Conservation (phyloP, 192 early-diverging fungal species). For the Physocladia obscura region DNA sequence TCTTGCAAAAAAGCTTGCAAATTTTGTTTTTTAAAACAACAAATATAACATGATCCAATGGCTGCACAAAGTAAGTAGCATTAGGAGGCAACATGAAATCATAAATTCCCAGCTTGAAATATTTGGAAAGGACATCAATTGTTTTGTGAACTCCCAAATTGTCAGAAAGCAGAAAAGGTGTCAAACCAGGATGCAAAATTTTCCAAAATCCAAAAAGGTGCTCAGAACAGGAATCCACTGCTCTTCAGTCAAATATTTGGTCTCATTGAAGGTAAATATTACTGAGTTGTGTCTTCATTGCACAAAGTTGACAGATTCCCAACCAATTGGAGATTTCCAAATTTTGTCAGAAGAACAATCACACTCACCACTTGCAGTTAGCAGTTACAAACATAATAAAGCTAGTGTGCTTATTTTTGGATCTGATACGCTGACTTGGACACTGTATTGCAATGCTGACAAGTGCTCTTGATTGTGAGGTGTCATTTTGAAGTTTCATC, state of each 20-base stretch:
- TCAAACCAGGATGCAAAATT: slow-evolving; percentile 5
- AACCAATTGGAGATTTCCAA: not conserved
- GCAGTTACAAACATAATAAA: not conserved
- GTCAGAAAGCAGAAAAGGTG: not conserved
- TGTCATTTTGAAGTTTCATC: not conserved
- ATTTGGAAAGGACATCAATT: not conserved
- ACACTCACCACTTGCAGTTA: not conserved
- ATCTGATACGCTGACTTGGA: not conserved
- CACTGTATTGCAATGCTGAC: not conserved
- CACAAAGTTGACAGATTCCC: not conserved
- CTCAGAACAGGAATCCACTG: not conserved
- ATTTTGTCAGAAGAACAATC: not conserved
- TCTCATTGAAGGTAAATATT: too few relatives aligned
- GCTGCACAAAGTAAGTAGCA: not conserved
- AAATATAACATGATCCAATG: not conserved
- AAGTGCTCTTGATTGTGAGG: not conserved
- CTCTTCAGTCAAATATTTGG: too few relatives aligned
- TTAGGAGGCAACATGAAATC: not conserved
- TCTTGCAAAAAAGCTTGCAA: too few relatives aligned
- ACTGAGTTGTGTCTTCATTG: not conserved
- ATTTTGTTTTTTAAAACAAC: not conserved
- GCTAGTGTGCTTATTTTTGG: not conserved
- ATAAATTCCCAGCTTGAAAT: not conserved
- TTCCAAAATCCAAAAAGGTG: not conserved
- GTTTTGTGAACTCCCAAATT: slow-evolving; percentile 6